Evolutionary conservation across 2,329 filamentous ascomycete genomes (phyloP), one percentile per base, ranked within the genome.

Genomic region (Scedosporium aurantiacum): DNA sequence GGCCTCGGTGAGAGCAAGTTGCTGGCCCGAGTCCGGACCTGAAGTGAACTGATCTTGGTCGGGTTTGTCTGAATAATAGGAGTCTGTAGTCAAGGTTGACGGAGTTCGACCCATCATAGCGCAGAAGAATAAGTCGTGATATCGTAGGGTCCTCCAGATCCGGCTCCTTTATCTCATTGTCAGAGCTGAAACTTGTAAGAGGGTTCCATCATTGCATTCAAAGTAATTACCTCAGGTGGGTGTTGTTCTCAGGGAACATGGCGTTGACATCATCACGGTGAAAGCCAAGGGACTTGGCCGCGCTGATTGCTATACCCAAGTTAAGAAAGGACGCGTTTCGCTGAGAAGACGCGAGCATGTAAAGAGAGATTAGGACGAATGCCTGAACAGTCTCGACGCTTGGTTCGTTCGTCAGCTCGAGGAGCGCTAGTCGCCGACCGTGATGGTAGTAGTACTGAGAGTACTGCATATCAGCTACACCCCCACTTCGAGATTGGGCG

Each of bases 371-470:
- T 5, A 56, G 23, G 23, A 56, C 18, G 28, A 56, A 56, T 23
- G 52, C 52, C 52, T 56, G 52, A 27, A 56, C 52, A n/a, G 52
- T 56, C 52, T 56, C 52, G 2, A 56, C 23, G 14, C 52, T 56
- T 23, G 52, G 52, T 27, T 56, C 52, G 14, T 56, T 32, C 6
- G 52, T 56, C 23, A 56, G 28, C 28, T 56, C 52, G 23, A 56
- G 28, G 23, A 56, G 52, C 6, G 52, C 52, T 16, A 56, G 4
- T 8, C 23, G 52, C 5, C 52, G 52, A 27, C 52, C 52, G n/a
- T 56, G 52, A 32, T 56, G n/a, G 23, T 56, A 56, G n/a, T 56
- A 56, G 23, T 56, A 56, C 28, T 56, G 23, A n/a, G 52, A 56
- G 23, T 18, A 56, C 28, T 56, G 52, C 1, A 23, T 8, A 23